Evolutionary conservation across 2,329 filamentous ascomycete genomes (phyloP).

Genomic region (Alternaria panax): DNA sequence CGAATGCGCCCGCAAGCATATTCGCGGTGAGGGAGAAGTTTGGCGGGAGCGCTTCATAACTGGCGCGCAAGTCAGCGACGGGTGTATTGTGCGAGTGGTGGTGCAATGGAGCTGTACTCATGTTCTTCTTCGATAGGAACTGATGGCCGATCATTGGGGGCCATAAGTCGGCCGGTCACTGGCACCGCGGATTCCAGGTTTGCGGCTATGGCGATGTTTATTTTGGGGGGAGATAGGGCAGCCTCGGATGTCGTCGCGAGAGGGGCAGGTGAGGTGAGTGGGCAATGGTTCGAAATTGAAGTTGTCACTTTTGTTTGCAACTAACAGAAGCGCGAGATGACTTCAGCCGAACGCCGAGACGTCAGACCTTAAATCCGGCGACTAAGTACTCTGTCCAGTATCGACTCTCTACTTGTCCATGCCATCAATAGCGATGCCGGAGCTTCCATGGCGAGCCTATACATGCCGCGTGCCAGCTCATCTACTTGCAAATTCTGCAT

Average conservation of each 20-base stretch:
- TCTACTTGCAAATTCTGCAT: not conserved
- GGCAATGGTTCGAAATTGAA: conserved; percentile 24
- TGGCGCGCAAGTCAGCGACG: conserved; percentile 46
- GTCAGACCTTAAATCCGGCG: conserved; percentile 24
- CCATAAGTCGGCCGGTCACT: conserved; percentile 50
- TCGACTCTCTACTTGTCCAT: conserved; percentile 4
- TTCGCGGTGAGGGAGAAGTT: conserved; percentile 95
- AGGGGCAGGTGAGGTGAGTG: conserved; percentile 19
- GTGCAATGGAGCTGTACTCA: conserved; percentile 45
- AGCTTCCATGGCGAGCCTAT: conserved; percentile 8
- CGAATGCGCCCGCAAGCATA: conserved; percentile 95
- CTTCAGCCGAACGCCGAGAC: conserved; percentile 38
- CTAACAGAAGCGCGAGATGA: conserved; percentile 33
- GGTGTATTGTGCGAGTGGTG: conserved; percentile 3
- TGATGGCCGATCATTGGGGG: conserved; percentile 50
- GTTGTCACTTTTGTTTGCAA: conserved; percentile 41
- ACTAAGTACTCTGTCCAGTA: conserved; percentile 10
- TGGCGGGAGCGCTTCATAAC: conserved; percentile 91
- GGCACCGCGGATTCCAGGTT: conserved; percentile 48
- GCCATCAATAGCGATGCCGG: conserved; percentile 27
- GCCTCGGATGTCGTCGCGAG: conserved; percentile 14
- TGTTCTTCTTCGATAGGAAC: conserved; percentile 50
- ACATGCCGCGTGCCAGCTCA: not conserved
- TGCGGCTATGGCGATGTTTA: conserved; percentile 27
- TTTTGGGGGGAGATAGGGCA: conserved; percentile 6